Percentiles rank a stretch among this genome's conserved stretches.
These are phyloP conservation scores for Daldinia sp. DNA, from an alignment of 2,329 filamentous ascomycete genomes.

Conservation along the genomic window DNA sequence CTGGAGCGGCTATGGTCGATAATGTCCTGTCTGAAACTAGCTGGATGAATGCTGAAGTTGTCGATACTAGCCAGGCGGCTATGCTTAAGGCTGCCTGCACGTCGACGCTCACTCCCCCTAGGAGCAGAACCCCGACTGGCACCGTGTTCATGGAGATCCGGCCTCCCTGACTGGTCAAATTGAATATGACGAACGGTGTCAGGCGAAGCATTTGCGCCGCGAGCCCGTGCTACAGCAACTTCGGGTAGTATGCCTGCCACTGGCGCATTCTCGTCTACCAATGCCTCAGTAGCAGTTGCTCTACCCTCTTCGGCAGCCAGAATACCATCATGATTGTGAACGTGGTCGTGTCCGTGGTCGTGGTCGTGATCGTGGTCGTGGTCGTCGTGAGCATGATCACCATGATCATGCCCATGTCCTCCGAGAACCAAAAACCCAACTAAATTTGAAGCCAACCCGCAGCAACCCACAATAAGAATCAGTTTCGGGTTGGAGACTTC, in stretches of 20 bases:
- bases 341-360: constrained; percentile 54
- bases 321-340: constrained; percentile 50
- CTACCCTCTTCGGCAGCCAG: constrained; percentile 62
- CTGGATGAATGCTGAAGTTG: constrained; percentile 85
- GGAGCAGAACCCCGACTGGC: constrained; percentile 47
- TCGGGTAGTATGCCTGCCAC: constrained; percentile 70
- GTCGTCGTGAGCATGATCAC: constrained; percentile 58
- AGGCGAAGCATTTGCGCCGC: constrained; percentile 44
- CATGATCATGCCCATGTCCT: constrained; percentile 80
- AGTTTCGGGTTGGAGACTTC: constrained; percentile 85
- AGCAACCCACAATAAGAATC: constrained; percentile 87
- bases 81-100: constrained; percentile 59
- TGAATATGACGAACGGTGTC: constrained; percentile 52
- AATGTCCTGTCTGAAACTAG: constrained; percentile 90
- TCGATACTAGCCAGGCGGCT: constrained; percentile 71
- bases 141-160: constrained; percentile 29
- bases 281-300: constrained; percentile 52
- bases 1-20: constrained; percentile 79
- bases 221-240: constrained; percentile 62
- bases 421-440: constrained; percentile 90
- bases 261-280: constrained; percentile 64
- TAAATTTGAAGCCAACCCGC: constrained; percentile 88
- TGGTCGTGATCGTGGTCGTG: constrained; percentile 48
- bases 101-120: constrained; percentile 55
- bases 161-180: constrained; percentile 48